Evolutionary conservation across 768 basidiomycete species (phyloP).

Genomic region (Sarcodon sp.): DNA sequence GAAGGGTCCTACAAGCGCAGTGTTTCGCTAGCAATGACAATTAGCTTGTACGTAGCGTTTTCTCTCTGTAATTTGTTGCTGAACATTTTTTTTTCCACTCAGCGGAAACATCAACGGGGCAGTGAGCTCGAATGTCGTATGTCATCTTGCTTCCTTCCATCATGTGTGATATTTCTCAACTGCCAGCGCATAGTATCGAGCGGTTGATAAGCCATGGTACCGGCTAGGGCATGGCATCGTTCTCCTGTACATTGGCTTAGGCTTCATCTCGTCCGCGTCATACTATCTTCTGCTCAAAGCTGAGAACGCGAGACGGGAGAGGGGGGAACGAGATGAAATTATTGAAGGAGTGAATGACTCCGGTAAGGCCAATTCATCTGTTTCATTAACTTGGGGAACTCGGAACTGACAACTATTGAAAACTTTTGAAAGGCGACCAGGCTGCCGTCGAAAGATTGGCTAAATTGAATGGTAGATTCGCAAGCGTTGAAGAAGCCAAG

Average conservation of each 20-base stretch:
- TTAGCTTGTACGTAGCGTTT: constrained; percentile 36
- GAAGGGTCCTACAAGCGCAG: constrained; percentile 71
- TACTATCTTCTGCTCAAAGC: constrained; percentile 31
- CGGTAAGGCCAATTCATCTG: constrained; percentile 12
- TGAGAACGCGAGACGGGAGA: constrained; percentile 55
- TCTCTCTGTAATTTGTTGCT: neutral
- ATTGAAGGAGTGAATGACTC: constrained; percentile 35
- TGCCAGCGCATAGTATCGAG: constrained; percentile 35
- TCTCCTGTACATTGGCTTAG: constrained; percentile 59
- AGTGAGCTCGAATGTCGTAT: constrained; percentile 63
- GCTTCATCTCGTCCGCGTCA: constrained; percentile 31
- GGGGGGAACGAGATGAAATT: constrained; percentile 57
- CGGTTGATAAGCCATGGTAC: constrained; percentile 56
- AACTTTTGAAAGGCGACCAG: neutral
- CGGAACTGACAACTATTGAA: neutral
- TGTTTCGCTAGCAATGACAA: constrained; percentile 57
- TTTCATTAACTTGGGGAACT: constrained; percentile 8
- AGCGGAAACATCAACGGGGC: constrained; percentile 69
- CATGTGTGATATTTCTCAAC: neutral
- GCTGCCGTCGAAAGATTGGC: constrained; percentile 8
- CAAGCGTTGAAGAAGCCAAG: constrained; percentile 50
- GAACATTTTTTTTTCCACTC: neutral
- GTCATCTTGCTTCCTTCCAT: constrained; percentile 12
- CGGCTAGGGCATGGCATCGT: constrained; percentile 50
- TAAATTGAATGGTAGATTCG: constrained; percentile 40